phyloP scores from a whole-genome alignment of 2,329 filamentous ascomycete genomes.

The Calycina marina region DNA sequence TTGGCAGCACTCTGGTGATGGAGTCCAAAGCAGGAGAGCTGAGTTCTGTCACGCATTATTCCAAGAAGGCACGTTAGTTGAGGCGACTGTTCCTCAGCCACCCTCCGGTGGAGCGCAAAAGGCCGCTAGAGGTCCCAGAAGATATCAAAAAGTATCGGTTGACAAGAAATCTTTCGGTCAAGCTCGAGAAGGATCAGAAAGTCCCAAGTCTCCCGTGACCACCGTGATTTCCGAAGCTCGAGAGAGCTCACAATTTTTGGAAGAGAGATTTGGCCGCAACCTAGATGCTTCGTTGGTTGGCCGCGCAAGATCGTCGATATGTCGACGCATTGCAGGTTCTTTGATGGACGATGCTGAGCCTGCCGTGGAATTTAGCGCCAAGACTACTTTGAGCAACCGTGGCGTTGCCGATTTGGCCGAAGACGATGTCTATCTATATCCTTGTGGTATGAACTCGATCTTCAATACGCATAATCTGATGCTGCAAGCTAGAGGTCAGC shows the following conservation, averaged over 20 bases:
- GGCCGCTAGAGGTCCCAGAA: conserved; percentile 52
- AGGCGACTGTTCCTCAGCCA: conserved; percentile 23
- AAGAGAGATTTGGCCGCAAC: conserved; percentile 89
- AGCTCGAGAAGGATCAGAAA: conserved; percentile 1
- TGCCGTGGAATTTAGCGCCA: conserved; percentile 36
- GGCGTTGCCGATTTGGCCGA: conserved; percentile 56
- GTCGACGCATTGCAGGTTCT: conserved; percentile 76
- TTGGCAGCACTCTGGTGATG: conserved; percentile 94
- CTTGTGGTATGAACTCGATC: conserved; percentile 89
- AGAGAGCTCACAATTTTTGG: conserved; percentile 71
- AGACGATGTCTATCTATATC: conserved; percentile 78
- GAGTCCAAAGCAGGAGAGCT: conserved; percentile 76
- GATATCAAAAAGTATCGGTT: conserved; percentile 55
- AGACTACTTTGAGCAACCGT: conserved; percentile 33
- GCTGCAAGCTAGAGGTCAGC: conserved; percentile 43
- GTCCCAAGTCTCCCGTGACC: background rate
- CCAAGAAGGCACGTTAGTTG: conserved; percentile 49
- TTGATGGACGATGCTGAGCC: conserved; percentile 60
- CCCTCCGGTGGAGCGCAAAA: conserved; percentile 14
- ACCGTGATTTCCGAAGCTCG: conserved; percentile 22
- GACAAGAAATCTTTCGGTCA: conserved; percentile 24
- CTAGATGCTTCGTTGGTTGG: conserved; percentile 65
- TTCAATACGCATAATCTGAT: conserved; percentile 74
- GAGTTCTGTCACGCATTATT: conserved; percentile 76
- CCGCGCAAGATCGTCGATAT: conserved; percentile 74